phyloP scores from a whole-genome alignment of 2,329 filamentous ascomycete species.

The Ophiostoma perfectum region DNA sequence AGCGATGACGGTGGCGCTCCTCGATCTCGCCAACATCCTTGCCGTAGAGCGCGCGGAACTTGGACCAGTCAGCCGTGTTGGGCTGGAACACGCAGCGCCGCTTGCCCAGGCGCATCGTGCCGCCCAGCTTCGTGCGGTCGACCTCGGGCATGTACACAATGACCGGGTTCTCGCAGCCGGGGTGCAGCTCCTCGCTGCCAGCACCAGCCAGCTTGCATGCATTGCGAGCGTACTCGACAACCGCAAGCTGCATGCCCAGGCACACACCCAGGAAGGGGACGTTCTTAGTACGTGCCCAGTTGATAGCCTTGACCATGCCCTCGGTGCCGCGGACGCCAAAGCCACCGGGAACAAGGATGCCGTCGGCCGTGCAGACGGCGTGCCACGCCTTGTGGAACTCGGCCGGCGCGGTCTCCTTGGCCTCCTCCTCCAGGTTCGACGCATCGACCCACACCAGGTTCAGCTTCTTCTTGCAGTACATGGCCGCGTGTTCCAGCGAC shows the following conservation, averaged over 20 bases:
- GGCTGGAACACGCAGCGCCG: slow-evolving; percentile 65
- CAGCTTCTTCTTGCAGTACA: slow-evolving; percentile 75
- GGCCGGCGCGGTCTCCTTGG: slow-evolving; percentile 56
- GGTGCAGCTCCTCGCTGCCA: slow-evolving; percentile 51
- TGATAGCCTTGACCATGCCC: slow-evolving; percentile 84
- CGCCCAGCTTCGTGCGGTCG: slow-evolving; percentile 59
- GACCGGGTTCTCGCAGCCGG: slow-evolving; percentile 58
- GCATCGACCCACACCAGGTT: slow-evolving; percentile 81
- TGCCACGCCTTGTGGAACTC: slow-evolving; percentile 85
- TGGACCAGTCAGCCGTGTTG: slow-evolving; percentile 61
- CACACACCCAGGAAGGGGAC: slow-evolving; percentile 85
- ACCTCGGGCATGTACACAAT: slow-evolving; percentile 89
- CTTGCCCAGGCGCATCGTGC: slow-evolving; percentile 71
- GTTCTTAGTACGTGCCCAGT: slow-evolving; percentile 77
- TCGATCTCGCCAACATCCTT: slow-evolving; percentile 41
- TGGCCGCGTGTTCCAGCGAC: slow-evolving; percentile 83
- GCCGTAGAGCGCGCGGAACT: slow-evolving; percentile 63
- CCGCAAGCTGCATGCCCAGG: slow-evolving; percentile 86
- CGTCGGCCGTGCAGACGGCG: slow-evolving; percentile 62
- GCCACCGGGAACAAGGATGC: slow-evolving; percentile 65
- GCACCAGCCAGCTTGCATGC: slow-evolving; percentile 58
- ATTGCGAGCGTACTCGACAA: slow-evolving; percentile 80
- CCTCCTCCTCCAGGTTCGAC: slow-evolving; percentile 69
- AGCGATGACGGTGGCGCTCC: slow-evolving; percentile 73
- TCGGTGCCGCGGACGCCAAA: slow-evolving; percentile 78